Base-by-base conservation (phyloP, 2,329 filamentous ascomycete genomes). In the Nothomitra cinnamomea region DNA sequence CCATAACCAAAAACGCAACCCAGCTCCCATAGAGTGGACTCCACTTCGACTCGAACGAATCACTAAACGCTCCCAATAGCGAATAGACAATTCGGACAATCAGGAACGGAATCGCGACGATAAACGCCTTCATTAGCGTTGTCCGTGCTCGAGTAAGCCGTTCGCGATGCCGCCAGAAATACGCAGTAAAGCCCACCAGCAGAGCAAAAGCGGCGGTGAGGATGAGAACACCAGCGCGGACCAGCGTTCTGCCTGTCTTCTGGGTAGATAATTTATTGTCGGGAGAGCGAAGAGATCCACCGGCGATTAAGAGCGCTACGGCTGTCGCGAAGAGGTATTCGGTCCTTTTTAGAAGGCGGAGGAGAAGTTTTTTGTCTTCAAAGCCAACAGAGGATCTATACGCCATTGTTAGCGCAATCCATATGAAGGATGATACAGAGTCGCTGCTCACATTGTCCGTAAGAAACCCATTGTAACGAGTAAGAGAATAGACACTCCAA, bases 1-100 rank as follows among this genome's bases (percentile, higher is more conserved):
- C 45, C 45, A 49, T 49, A 15, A 49, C 45, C 45, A 49, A 35
- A 49, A 49, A 49, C 17, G 45, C 45, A 15, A 15, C n/a, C 24
- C 45, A 49, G 1, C 24, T 32, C 2, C 45, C 45, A 35, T 17
- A 35, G 5, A 49, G 10, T 5, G 45, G 24, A 19, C 45, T 49
- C 45, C 45, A 49, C n/a, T 49, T 49, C 45, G 45, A 49, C 25
- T 7, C 10, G 22, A 49, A 17, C 2, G 45, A n/a, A 28, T 13
- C 12, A 15, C 13, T 21, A 49, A 49, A 49, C 13, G 24, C 24
- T 2, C 24, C 25, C 3, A 49, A 28, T 8, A 49, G 24, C 45
- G 45, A 35, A 19, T 49, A 49, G 24, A 35, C 15, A n/a, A 49
- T n/a, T 5, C 45, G 45, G 2, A 49, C 45, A 17, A 49, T 35